Percentiles rank a stretch among this genome's conserved stretches.
Conservation (phyloP, 805 yeast genomes). For the Ogataea paraovalis region DNA sequence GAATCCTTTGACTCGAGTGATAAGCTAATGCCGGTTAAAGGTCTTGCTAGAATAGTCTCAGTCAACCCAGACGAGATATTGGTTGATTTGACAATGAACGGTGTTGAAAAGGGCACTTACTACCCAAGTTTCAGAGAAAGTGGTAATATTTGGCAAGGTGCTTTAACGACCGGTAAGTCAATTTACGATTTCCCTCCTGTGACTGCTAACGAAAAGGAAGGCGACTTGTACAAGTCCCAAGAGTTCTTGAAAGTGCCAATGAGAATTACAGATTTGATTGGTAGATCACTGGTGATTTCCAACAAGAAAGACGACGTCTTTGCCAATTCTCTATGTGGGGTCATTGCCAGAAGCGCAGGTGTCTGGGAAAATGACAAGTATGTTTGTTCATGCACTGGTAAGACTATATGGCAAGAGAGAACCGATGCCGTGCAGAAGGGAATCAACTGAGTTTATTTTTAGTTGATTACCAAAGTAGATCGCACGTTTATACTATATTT, state of each 20-base stretch:
- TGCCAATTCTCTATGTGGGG: slow-evolving; percentile 63
- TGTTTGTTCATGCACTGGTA: slow-evolving; percentile 93
- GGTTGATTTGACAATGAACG: slow-evolving; percentile 77
- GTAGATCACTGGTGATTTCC: slow-evolving; percentile 58
- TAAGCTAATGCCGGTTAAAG: slow-evolving; percentile 62
- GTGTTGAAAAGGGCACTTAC: slow-evolving; percentile 61
- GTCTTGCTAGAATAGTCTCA: slow-evolving; percentile 80
- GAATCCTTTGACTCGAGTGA: slow-evolving; percentile 61
- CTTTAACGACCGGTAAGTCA: slow-evolving; percentile 57
- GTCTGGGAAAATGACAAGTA: slow-evolving; percentile 93
- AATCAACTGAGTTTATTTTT: not conserved
- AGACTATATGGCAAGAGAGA: slow-evolving; percentile 94
- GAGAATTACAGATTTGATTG: slow-evolving; percentile 59
- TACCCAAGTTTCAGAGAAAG: slow-evolving; percentile 62
- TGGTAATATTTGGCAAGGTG: slow-evolving; percentile 78
- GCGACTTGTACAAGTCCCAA: slow-evolving; percentile 37
- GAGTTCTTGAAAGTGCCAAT: slow-evolving; percentile 44
- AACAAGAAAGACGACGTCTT: slow-evolving; percentile 35
- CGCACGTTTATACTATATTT: too few relatives aligned
- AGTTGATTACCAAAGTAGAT: too few relatives aligned
- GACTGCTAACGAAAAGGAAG: slow-evolving; percentile 31
- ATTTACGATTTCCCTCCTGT: slow-evolving; percentile 43
- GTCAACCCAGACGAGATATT: slow-evolving; percentile 49
- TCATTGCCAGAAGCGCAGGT: slow-evolving; percentile 94
- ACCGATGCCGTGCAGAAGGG: slow-evolving; percentile 51